phyloP scores from a whole-genome alignment of 208 protist species.

The Crithidia acanthocephali region DNA sequence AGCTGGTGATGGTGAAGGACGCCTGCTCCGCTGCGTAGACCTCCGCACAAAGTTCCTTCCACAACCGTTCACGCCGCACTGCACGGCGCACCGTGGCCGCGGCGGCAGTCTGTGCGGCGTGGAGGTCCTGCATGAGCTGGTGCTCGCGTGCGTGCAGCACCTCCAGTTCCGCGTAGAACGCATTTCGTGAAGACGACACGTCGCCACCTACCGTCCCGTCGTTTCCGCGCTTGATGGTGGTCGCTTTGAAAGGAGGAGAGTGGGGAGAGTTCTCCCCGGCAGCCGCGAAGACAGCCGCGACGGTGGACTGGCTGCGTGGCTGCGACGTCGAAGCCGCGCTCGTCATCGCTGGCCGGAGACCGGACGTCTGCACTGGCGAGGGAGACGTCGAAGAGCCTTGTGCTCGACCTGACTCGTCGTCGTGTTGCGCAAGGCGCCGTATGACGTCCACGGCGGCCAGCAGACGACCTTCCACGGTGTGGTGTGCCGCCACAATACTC shows the following conservation, averaged over 20 bases:
- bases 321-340: background rate
- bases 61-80: conserved; percentile 50
- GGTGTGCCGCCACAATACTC: conserved; percentile 66
- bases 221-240: background rate
- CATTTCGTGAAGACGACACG: background rate
- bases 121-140: conserved; percentile 30
- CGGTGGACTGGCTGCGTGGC: conserved; percentile 19
- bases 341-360: background rate
- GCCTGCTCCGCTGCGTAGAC: conserved; percentile 66
- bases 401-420: background rate
- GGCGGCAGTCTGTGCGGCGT: conserved; percentile 13
- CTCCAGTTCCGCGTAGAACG: conserved; percentile 38
- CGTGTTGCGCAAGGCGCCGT: background rate
- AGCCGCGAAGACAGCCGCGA: background rate
- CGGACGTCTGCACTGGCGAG: background rate
- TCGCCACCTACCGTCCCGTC: background rate
- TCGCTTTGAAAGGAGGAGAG: background rate
- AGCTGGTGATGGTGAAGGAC: conserved; percentile 52
- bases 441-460: conserved; percentile 53
- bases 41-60: conserved; percentile 61
- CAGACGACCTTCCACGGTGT: conserved; percentile 69
- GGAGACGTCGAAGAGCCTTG: background rate
- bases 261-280: background rate
- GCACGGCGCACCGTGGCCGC: conserved; percentile 26
- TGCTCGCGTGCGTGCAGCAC: conserved; percentile 51